Percentiles rank a stretch among this genome's conserved stretches.
phyloP scores from a whole-genome alignment of 2,329 filamentous ascomycete species.

The Aureobasidium sp. region DNA sequence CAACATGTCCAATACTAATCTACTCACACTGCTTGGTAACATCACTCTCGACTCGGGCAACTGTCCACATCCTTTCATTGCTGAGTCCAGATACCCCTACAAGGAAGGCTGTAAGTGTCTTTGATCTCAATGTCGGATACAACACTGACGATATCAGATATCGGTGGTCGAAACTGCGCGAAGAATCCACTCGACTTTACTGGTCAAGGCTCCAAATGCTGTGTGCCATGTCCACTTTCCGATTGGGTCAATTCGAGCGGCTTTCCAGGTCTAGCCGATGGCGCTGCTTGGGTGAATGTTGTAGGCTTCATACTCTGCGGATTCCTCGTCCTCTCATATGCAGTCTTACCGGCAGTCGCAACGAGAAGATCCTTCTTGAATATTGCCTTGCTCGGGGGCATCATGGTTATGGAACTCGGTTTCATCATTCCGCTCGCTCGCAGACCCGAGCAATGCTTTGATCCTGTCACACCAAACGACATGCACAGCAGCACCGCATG shows the following conservation, averaged over 20 bases:
- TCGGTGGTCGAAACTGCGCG: conserved; percentile 24
- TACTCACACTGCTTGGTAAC: conserved; percentile 16
- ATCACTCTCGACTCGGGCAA: conserved; percentile 22
- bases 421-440: conserved; percentile 75
- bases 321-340: conserved; percentile 71
- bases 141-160: conserved; percentile 16
- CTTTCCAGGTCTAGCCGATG: conserved; percentile 49
- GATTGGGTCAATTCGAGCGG: conserved; percentile 60
- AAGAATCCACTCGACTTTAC: conserved; percentile 22
- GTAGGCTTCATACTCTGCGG: conserved; percentile 61
- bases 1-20: not conserved
- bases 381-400: conserved; percentile 65
- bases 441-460: conserved; percentile 68
- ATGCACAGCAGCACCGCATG: conserved; percentile 70
- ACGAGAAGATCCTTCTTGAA: conserved; percentile 81
- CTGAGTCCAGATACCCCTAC: conserved; percentile 22
- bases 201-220: conserved; percentile 48
- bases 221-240: conserved; percentile 75
- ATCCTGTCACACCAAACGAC: conserved; percentile 77
- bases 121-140: too few relatives aligned
- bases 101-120: conserved; percentile 23
- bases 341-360: conserved; percentile 67
- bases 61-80: conserved; percentile 25
- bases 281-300: conserved; percentile 75
- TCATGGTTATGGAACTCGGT: conserved; percentile 70